Percentiles rank a stretch among this genome's conserved stretches.
phyloP scores from a whole-genome alignment of 2,329 filamentous ascomycete genomes.

The Calonectria crousiana region DNA sequence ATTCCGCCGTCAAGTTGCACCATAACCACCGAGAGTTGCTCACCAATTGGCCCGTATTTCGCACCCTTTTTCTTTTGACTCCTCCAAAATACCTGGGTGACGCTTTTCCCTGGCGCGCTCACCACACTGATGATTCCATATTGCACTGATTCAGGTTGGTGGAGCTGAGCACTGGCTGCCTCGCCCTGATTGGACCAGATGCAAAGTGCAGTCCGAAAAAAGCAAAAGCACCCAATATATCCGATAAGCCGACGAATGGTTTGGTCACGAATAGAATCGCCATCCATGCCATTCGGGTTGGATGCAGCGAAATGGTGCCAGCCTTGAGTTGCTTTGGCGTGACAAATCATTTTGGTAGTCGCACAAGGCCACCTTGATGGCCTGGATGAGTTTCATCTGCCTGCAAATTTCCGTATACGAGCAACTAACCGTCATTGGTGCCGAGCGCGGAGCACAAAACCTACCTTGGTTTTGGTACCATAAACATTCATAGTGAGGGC shows the following conservation, averaged over 20 bases:
- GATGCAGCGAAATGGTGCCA: too few relatives aligned
- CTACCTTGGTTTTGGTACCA: background rate
- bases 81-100: background rate
- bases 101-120: background rate
- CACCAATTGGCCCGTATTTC: background rate
- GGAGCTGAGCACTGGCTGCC: background rate
- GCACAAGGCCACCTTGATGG: background rate
- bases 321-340: background rate
- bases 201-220: background rate
- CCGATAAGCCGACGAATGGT: background rate
- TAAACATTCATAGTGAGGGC: background rate
- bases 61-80: too few relatives aligned
- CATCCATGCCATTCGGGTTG: background rate
- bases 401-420: conserved; percentile 5
- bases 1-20: background rate
- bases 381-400: background rate
- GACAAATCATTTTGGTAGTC: background rate
- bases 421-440: background rate
- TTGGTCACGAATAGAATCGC: background rate
- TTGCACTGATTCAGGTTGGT: background rate
- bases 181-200: background rate
- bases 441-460: too few relatives aligned
- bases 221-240: conserved; percentile 3
- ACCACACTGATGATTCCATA: background rate
- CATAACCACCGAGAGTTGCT: background rate